These are phyloP conservation scores for Aureobasidium leucospermi DNA, from an alignment of 2,329 filamentous ascomycete species.

Conservation along the genomic window DNA sequence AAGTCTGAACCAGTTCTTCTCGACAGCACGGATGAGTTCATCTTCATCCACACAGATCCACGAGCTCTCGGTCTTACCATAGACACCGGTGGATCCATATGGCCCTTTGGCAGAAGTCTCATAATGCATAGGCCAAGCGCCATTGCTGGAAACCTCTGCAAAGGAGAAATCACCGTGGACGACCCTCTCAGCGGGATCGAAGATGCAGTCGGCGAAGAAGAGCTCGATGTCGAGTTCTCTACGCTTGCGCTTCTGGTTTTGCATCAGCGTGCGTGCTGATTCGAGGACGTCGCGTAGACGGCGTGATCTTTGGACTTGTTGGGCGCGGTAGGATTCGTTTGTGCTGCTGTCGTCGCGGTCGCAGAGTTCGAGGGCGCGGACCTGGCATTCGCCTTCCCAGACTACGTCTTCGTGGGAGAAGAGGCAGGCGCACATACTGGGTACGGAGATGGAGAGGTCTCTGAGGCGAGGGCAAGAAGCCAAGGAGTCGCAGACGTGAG, in stretches of 20 bases:
- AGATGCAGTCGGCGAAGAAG: conserved; percentile 47
- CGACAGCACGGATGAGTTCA: conserved; percentile 26
- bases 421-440: conserved; percentile 40
- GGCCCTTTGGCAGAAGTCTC: conserved; percentile 39
- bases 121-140: conserved; percentile 34
- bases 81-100: conserved; percentile 43
- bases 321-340: conserved; percentile 18
- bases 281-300: conserved; percentile 34
- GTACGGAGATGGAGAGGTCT: conserved; percentile 42
- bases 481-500: conserved; percentile 42
- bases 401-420: conserved; percentile 38
- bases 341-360: conserved; percentile 20
- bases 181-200: conserved; percentile 38
- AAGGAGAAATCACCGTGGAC: conserved; percentile 44
- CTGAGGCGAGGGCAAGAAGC: conserved; percentile 40
- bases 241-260: conserved; percentile 29
- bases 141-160: conserved; percentile 33
- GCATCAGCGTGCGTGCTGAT: conserved; percentile 36
- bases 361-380: conserved; percentile 43
- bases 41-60: conserved; percentile 30
- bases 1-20: conserved; percentile 25
- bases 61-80: conserved; percentile 40
- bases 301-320: conserved; percentile 14
- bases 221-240: conserved; percentile 39
- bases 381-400: conserved; percentile 42